Conservation (phyloP, 31 red algal genomes). For the Odonthalia washingtoniensis region DNA sequence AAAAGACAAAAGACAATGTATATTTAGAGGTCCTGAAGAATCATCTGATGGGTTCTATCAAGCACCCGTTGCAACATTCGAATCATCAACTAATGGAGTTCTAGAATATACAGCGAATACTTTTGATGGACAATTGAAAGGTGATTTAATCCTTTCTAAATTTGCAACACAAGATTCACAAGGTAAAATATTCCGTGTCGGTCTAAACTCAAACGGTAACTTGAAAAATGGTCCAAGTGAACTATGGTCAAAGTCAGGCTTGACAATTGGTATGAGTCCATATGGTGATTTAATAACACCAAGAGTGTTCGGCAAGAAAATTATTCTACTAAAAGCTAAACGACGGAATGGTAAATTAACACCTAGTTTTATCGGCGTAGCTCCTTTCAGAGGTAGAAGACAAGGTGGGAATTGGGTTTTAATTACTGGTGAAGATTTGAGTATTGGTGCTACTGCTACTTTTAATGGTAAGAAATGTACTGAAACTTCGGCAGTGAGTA, state of each 20-base stretch:
- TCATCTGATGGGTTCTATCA: constrained; percentile 44
- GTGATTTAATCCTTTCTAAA: constrained; percentile 73
- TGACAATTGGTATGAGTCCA: constrained; percentile 58
- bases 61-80: constrained; percentile 62
- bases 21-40: constrained; percentile 47
- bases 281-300: constrained; percentile 77
- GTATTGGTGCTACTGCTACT: constrained; percentile 28
- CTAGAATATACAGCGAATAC: constrained; percentile 72
- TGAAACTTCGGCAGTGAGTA: constrained; percentile 15
- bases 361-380: constrained; percentile 67
- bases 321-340: constrained; percentile 58
- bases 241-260: constrained; percentile 53
- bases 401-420: constrained; percentile 60
- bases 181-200: constrained; percentile 66
- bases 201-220: constrained; percentile 17
- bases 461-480: constrained; percentile 42
- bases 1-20: constrained; percentile 51
- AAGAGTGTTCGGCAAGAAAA: constrained; percentile 61
- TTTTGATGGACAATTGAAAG: constrained; percentile 75
- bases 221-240: constrained; percentile 32
- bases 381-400: constrained; percentile 71
- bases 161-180: constrained; percentile 55
- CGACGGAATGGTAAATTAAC: constrained; percentile 40
- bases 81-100: constrained; percentile 74
- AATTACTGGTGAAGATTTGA: constrained; percentile 55